Conservation (phyloP, 179 eudicot genomes). For the Beta lomatogona region DNA sequence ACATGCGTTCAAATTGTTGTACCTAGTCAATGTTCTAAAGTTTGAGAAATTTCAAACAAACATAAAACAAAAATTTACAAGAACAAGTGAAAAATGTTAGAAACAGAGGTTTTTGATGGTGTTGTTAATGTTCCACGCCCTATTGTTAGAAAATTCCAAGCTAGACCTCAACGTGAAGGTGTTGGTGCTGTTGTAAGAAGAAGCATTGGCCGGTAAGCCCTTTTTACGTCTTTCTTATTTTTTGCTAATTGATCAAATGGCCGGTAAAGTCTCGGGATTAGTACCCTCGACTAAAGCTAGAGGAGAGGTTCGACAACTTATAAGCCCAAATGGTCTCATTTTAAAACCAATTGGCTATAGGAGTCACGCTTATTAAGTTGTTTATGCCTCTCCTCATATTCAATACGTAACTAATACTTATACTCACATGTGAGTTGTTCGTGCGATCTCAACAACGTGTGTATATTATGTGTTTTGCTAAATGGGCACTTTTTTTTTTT, state of each 20-base stretch:
- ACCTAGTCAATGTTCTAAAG: neutral
- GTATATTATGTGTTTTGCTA: constrained; percentile 3
- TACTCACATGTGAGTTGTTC: too few species aligned
- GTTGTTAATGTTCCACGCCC: constrained; percentile 44
- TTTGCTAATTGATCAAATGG: too few species aligned
- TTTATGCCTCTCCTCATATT: too few species aligned
- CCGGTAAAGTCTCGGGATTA: too few species aligned
- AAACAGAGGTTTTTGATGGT: constrained; percentile 6
- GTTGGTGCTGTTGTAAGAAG: constrained; percentile 79
- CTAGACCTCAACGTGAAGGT: constrained; percentile 82
- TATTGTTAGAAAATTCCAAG: constrained; percentile 61
- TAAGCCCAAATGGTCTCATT: too few species aligned
- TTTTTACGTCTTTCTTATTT: neutral
- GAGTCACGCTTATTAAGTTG: too few species aligned
- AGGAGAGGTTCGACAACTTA: too few species aligned
- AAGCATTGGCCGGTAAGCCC: constrained; percentile 74
- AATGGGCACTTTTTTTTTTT: constrained; percentile 17
- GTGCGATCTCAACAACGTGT: too few species aligned
- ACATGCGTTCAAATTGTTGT: neutral
- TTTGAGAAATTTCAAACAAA: neutral
- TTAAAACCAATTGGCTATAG: too few species aligned
- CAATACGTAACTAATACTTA: too few species aligned
- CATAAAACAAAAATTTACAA: neutral
- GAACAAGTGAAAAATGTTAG: constrained; percentile 16
- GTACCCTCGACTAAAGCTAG: too few species aligned